Evolutionary conservation across 1,284 basidiomycete genomes (phyloP).

Genomic region (Heliocybe sulcata): DNA sequence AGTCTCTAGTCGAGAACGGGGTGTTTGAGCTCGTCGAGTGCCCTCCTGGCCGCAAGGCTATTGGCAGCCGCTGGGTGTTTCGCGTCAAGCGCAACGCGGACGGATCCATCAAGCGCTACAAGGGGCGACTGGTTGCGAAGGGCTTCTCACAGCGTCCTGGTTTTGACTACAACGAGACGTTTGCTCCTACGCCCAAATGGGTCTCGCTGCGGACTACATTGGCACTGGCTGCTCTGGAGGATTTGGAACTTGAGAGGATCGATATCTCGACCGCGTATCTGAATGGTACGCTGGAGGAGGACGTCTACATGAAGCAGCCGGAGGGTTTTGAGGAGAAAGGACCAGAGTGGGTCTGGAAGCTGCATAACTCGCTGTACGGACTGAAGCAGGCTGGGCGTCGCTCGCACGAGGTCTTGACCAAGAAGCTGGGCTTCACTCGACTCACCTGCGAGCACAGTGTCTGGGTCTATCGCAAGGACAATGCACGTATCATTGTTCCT

Average conservation of each 20-base stretch:
- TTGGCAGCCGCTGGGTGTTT: slow-evolving; percentile 12
- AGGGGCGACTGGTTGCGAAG: slow-evolving; percentile 30
- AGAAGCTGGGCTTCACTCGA: too few relatives aligned
- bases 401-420: slow-evolving; percentile 1
- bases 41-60: slow-evolving; percentile 6
- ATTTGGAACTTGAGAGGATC: slow-evolving; percentile 27
- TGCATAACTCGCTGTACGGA: slow-evolving; percentile 12
- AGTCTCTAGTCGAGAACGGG: neutral
- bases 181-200: slow-evolving; percentile 26
- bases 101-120: slow-evolving; percentile 24
- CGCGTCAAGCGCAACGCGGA: slow-evolving; percentile 12
- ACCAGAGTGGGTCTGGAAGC: neutral
- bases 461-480: too few relatives aligned
- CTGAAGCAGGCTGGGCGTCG: slow-evolving; percentile 8
- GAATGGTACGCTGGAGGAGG: slow-evolving; percentile 21
- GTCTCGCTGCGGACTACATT: slow-evolving; percentile 25
- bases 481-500: too few relatives aligned
- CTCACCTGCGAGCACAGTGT: too few relatives aligned
- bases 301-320: slow-evolving; percentile 23
- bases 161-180: slow-evolving; percentile 32
- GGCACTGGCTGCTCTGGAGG: slow-evolving; percentile 24
- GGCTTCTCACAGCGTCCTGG: slow-evolving; percentile 34
- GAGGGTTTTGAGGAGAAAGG: slow-evolving; percentile 19
- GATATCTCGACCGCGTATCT: slow-evolving; percentile 28
- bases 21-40: slow-evolving; percentile 10